A percentile compares a stretch with the other conserved stretches of the same genome.
Evolutionary conservation across 129 eudicot genomes (phyloP).

Genomic region (Apium graveolens): DNA sequence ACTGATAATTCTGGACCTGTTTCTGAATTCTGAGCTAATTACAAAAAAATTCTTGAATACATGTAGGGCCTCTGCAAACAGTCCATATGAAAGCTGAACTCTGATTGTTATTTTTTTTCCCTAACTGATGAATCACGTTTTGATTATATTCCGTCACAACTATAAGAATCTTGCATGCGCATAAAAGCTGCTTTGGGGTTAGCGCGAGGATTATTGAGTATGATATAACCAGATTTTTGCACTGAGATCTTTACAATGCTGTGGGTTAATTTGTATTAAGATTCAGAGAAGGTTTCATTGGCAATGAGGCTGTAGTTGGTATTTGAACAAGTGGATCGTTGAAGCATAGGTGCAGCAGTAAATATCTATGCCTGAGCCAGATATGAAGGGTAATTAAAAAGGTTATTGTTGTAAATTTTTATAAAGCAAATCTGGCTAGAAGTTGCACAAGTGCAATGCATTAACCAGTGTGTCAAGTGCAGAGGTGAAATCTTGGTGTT

Average conservation of each 20-base stretch:
- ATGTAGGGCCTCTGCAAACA: slow-evolving; percentile 44
- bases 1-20: background rate
- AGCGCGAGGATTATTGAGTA: background rate
- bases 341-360: background rate
- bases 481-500: background rate
- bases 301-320: background rate
- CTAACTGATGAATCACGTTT: background rate
- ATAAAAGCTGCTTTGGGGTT: background rate
- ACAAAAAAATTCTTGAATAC: background rate
- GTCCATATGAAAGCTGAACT: slow-evolving; percentile 77
- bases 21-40: background rate
- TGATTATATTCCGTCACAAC: background rate
- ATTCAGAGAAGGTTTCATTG: background rate
- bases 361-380: background rate
- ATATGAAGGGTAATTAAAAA: background rate
- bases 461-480: background rate
- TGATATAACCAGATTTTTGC: background rate
- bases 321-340: background rate
- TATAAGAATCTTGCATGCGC: background rate
- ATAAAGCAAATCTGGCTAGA: background rate
- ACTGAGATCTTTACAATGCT: background rate
- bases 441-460: background rate
- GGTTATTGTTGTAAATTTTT: background rate
- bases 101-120: slow-evolving; percentile 13
- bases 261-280: background rate